Evolutionary conservation across 179 eudicot species (phyloP), one percentile per base, ranked within the genome.

Genomic region (Corrigiola litoralis): DNA sequence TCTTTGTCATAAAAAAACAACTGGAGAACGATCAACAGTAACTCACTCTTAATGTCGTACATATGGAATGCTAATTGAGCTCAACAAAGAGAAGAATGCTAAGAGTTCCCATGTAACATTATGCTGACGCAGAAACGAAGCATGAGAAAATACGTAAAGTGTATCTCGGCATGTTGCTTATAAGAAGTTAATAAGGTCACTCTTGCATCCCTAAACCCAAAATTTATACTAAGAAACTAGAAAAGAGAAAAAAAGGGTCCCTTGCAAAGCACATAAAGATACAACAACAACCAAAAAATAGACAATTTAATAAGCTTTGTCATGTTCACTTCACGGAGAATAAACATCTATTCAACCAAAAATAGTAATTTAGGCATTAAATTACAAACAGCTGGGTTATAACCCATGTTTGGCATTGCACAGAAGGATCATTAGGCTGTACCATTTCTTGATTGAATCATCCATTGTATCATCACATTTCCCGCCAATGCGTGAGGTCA

Each of bases 401-500:
- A 34, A 27, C 10, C 4, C 12, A 37, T 42, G 57, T 27, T 42
- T 44, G 21, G 57, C 36, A 28, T 50, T 32, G 67, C 54, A 40
- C 11, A 29, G 11, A 55, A 37, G 31, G 44, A 65, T 21, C 18
- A 33, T 2, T 34, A 59, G 23, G 32, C 58, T 78, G 64, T 71
- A 94, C 99, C 99, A 94, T 90, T 84, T 87, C 78, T 78, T 87
- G 13, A 81, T 83, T 24, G 99, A 87, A 78, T 90, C 99, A 61
- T 90, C 97, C 68, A 75, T 17, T 50, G 83, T 68, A 72, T 86
- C 96, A 59, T 90, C 94, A 66, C 83, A 72, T 75, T 87, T 87
- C 75, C 96, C 90, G 54, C 84, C 81, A 61, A 24, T 69, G 54
- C 89, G 87, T 49, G 92, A 79, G 40, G 88, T 82, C 75, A 82